Evolutionary conservation across 106 monocot species (phyloP), one percentile per base, ranked within the genome.

Genomic region (Dendrobium huoshanense): DNA sequence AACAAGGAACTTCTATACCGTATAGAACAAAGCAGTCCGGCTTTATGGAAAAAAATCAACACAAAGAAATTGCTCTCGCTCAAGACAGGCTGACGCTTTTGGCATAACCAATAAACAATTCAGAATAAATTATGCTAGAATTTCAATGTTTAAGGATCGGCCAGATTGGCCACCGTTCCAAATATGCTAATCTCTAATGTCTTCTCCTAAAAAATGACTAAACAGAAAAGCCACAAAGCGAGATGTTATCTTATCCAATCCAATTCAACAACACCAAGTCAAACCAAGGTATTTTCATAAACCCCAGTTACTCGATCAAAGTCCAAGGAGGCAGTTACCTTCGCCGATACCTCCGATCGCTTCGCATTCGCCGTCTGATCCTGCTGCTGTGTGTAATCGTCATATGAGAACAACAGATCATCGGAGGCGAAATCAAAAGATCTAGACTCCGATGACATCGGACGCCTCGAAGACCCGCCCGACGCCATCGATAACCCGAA

Each of bases 331-430:
- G 29, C 18, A 40, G 47, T 77, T 78, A 94, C 94, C 91, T 92
- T 98, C 4, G 67, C 81, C 13, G 85, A 47, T 41, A 83, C 83
- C 78, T 92, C 92, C 25, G 86, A 85, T 84, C 90, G 90, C 80
- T 48, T 90, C 55, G 82, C 88, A 73, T 85, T 91, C 41, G 25
- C 48, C 79, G 88, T 58, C 17, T 70, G 48, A 67, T 96, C 91
- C 79, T 85, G 82, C 58, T 83, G 83, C 27, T 55, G 19, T 22
- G 79, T 67, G 80, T 75, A 88, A 70, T 93, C 98, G 55, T 93
- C 98, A 78, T 95, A 95, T 42, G 98, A 84, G 83, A 91, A 91
- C 41, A 99, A 87, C 13, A 95, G 91, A 65, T 99, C 98, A 80
- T 95, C 95, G 29, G 95, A 78, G 55, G 90, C 93, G 76, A 99